These are phyloP conservation scores for Alternaria sp. DNA, from an alignment of 2,329 filamentous ascomycete species.

Conservation along the genomic window DNA sequence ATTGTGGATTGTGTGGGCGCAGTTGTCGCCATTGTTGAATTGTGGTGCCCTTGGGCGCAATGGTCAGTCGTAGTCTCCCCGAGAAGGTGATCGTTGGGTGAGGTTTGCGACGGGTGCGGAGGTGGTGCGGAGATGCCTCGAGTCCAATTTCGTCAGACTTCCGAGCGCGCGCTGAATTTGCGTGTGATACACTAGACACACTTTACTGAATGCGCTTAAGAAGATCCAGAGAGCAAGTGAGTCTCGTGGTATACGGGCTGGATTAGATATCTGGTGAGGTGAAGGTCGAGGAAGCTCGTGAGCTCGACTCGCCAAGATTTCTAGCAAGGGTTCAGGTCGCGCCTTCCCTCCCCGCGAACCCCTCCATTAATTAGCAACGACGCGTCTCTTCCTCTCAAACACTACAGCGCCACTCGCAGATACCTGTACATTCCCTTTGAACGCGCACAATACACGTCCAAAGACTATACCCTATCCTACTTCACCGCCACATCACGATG, in stretches of 20 bases:
- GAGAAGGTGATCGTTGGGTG: neutral
- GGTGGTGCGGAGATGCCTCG: conserved; percentile 18
- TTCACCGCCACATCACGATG: conserved; percentile 14
- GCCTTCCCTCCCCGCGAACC: conserved; percentile 13
- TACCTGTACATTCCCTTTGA: neutral
- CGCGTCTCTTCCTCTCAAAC: neutral
- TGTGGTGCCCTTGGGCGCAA: neutral
- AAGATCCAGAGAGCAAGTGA: neutral
- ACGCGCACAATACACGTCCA: neutral
- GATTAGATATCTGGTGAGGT: neutral
- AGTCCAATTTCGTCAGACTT: neutral
- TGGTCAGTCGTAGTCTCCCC: rapidly evolving
- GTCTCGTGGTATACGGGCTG: neutral
- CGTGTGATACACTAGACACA: neutral
- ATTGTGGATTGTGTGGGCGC: neutral
- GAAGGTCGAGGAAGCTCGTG: neutral
- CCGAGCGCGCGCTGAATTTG: neutral
- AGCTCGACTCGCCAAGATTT: conserved; percentile 29
- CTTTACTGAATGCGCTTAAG: neutral
- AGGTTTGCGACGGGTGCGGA: conserved; percentile 18
- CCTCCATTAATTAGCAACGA: conserved; percentile 5
- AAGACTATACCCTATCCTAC: too few species aligned
- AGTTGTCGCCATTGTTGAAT: conserved; percentile 6
- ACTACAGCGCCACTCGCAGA: neutral
- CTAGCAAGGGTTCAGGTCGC: conserved; percentile 9